Evolutionary conservation across 2,329 filamentous ascomycete species (phyloP).

Genomic region (Hypoxylon sp.): DNA sequence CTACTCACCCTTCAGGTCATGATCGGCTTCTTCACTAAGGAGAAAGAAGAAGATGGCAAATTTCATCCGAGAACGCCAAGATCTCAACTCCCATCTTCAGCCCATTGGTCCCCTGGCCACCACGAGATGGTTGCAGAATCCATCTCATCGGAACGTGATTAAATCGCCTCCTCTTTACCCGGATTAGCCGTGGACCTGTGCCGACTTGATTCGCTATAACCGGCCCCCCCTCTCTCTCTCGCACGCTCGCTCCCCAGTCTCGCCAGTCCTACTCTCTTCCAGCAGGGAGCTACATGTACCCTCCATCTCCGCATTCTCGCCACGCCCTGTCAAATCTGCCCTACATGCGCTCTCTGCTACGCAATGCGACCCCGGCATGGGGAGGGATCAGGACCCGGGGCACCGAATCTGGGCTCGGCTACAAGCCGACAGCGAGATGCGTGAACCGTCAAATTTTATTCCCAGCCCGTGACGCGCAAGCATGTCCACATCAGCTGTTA

Average conservation of each 20-base stretch:
- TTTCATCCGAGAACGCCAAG: conserved; percentile 28
- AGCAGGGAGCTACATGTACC: too few species aligned
- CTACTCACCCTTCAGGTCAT: conserved; percentile 23
- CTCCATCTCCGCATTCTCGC: conserved; percentile 37
- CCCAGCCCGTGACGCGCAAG: conserved; percentile 30
- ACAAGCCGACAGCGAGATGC: conserved; percentile 21
- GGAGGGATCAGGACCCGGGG: conserved; percentile 22
- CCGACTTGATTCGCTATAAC: conserved; percentile 16
- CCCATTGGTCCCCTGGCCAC: neutral
- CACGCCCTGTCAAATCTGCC: conserved; percentile 26
- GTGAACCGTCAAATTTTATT: conserved; percentile 19
- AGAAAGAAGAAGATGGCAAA: conserved; percentile 10
- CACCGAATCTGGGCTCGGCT: conserved; percentile 25
- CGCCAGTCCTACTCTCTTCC: too few species aligned
- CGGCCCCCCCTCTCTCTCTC: neutral
- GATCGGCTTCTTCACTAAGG: conserved; percentile 24
- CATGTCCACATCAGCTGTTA: conserved; percentile 24
- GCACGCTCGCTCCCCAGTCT: conserved; percentile 12
- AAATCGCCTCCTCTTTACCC: conserved; percentile 29
- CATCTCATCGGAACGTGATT: conserved; percentile 28
- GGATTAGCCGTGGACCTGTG: conserved; percentile 31
- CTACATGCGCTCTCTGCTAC: conserved; percentile 24
- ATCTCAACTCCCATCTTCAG: conserved; percentile 13
- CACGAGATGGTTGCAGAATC: conserved; percentile 5
- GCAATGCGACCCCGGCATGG: conserved; percentile 30